Base-by-base conservation (phyloP, 768 basidiomycete genomes). In the Russula dissimulans region DNA sequence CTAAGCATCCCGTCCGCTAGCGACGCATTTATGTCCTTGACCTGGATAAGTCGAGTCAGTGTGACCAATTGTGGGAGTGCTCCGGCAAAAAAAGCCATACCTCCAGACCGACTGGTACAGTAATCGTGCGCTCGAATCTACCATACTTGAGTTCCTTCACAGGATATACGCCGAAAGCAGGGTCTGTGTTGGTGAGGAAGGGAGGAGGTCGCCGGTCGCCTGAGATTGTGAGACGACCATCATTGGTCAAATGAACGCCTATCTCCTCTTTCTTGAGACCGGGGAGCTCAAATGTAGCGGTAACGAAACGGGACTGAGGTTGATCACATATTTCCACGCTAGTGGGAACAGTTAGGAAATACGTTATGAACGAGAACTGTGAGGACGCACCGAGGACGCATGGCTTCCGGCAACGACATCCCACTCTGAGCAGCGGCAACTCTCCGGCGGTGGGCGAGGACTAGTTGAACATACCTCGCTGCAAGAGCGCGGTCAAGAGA, bases 261-360 rank as follows among this genome's bases (percentile, higher is more conserved):
- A 83, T 73, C 52, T 76, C 72, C 45, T 79, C 76, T 55, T 79
- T 78, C 55, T 74, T 78, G 54, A 82, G 67, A 9, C 82, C 81
- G 5, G 83, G 82, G 1, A 82, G 69, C 65, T 83, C 84, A 57
- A 84, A 80, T 6, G 76, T 76, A 10, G 79, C 81, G 2, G 77
- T 80, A 31, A 82, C 75, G 18, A 65, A 59, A 62, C 77, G 76
- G n/a, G 67, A 65, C 1, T 75, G 72, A 15, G 71, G 62, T 53
- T 76, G 72, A 66, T 81, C 79, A 54, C 77, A 72, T 2, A 83
- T 56, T 62, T 84, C 76, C 73, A 83, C 65, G 46, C 75, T 77
- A n/a, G 36, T 43, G 17, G 10, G 29, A 12, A 15, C 26, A 46
- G 39, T 59, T 3, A 64, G 59, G 17, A 39, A 3, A 26, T 6